A percentile compares a stretch with the other conserved stretches of the same genome.
Evolutionary conservation across 2,329 filamentous ascomycete species (phyloP).

Genomic region (Neopestalotiopsis clavispora): DNA sequence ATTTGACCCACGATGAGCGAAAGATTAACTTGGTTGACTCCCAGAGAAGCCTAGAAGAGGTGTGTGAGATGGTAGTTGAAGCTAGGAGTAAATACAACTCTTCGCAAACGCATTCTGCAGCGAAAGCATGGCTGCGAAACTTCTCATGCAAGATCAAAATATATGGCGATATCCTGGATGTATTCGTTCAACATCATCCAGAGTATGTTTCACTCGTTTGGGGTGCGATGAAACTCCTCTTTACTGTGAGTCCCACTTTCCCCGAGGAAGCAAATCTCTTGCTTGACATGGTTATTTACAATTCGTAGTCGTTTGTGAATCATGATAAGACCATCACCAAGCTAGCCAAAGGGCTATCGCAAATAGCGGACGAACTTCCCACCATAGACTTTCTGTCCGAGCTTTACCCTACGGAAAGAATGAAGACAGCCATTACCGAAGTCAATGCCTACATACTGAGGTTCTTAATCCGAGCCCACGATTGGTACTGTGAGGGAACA

Average conservation of each 20-base stretch:
- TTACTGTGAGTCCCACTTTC: constrained; percentile 6
- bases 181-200: constrained; percentile 17
- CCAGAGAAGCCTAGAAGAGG: not conserved
- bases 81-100: not conserved
- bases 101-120: not conserved
- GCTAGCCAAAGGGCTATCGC: not conserved
- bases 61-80: not conserved
- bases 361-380: not conserved
- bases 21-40: not conserved
- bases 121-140: not conserved
- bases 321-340: not conserved
- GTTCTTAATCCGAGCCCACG: not conserved
- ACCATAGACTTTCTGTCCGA: not conserved
- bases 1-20: not conserved
- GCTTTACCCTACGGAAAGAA: not conserved
- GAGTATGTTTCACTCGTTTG: constrained; percentile 13
- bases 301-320: not conserved
- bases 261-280: rapidly evolving
- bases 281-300: not conserved
- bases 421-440: not conserved
- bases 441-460: not conserved
- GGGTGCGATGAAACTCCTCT: constrained; percentile 18
- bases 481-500: not conserved
- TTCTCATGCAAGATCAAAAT: not conserved
- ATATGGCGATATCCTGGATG: constrained; percentile 10